These are phyloP conservation scores for Carex kokanica DNA, from an alignment of 176 grass and related monocot genomes.

Conservation along the genomic window DNA sequence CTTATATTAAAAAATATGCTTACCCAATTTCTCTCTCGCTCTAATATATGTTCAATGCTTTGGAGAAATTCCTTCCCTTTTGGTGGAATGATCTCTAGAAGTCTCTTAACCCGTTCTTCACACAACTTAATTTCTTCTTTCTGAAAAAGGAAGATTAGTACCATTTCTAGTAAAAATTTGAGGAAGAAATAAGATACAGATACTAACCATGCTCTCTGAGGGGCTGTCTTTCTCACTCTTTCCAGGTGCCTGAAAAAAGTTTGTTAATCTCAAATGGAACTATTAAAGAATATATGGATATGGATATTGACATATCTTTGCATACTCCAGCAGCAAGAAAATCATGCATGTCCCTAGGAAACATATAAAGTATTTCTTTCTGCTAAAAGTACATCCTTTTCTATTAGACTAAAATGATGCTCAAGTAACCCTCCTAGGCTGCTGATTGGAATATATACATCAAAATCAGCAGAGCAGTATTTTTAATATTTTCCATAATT, in stretches of 20 bases:
- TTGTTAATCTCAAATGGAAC: constrained; percentile 14
- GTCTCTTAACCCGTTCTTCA: constrained; percentile 92
- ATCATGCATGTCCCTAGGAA: constrained; percentile 19
- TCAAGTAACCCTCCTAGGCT: background rate
- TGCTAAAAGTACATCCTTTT: background rate
- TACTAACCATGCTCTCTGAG: constrained; percentile 69
- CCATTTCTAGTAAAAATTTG: background rate
- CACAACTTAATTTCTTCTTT: constrained; percentile 93
- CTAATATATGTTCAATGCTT: constrained; percentile 96
- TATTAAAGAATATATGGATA: background rate
- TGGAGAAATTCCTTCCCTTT: constrained; percentile 95
- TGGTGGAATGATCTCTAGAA: constrained; percentile 86
- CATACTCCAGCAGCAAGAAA: constrained; percentile 14
- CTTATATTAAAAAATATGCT: constrained; percentile 5
- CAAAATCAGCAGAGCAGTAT: background rate
- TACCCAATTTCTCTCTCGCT: constrained; percentile 98
- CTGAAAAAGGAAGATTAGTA: constrained; percentile 32
- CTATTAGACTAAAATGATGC: background rate
- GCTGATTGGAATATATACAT: background rate
- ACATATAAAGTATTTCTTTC: background rate
- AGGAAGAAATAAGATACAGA: constrained; percentile 22
- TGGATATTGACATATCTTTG: background rate
- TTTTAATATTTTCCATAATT: background rate
- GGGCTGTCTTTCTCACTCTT: constrained; percentile 93
- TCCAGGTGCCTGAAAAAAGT: constrained; percentile 66